A percentile compares a stretch with the other conserved stretches of the same genome.
Conservation (phyloP, 129 eudicot genomes). For the Artemisia tridentata region DNA sequence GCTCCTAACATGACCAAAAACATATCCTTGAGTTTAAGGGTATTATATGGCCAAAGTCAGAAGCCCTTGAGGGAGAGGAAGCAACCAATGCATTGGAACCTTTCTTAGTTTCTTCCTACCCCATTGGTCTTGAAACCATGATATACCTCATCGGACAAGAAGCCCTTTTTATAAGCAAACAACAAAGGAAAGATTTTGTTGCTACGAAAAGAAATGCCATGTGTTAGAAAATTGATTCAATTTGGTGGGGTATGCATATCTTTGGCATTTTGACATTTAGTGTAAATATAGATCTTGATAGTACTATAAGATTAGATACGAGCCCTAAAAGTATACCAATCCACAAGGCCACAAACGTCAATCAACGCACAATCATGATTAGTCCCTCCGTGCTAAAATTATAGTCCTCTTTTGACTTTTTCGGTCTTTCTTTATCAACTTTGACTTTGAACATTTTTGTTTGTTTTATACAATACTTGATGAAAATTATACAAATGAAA, state of each 20-base stretch:
- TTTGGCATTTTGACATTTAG: constrained; percentile 36
- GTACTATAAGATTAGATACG: constrained; percentile 25
- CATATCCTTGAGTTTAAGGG: constrained; percentile 6
- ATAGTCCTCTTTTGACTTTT: no score
- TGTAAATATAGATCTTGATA: constrained; percentile 28
- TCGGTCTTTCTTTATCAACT: no score
- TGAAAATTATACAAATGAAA: no score
- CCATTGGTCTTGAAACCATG: constrained; percentile 35
- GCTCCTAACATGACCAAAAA: constrained; percentile 5
- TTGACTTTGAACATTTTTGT: no score
- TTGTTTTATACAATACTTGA: no score
- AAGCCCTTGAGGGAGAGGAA: constrained; percentile 47
- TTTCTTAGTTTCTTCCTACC: constrained; percentile 16
- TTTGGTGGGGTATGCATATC: constrained; percentile 42
- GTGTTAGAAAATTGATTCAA: constrained; percentile 20
- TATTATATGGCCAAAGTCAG: background rate
- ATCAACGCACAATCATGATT: constrained; percentile 26
- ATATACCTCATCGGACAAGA: constrained; percentile 31
- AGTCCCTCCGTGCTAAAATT: no score
- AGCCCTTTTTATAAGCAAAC: constrained; percentile 37
- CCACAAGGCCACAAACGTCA: constrained; percentile 17
- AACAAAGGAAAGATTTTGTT: constrained; percentile 7
- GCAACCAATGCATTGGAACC: constrained; percentile 24
- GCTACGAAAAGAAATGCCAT: constrained; percentile 9
- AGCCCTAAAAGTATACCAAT: constrained; percentile 31